A percentile compares a stretch with the other conserved stretches of the same genome.
Evolutionary conservation across 805 yeast genomes (phyloP).

Genomic region (Wickerhamiella slavikovae): DNA sequence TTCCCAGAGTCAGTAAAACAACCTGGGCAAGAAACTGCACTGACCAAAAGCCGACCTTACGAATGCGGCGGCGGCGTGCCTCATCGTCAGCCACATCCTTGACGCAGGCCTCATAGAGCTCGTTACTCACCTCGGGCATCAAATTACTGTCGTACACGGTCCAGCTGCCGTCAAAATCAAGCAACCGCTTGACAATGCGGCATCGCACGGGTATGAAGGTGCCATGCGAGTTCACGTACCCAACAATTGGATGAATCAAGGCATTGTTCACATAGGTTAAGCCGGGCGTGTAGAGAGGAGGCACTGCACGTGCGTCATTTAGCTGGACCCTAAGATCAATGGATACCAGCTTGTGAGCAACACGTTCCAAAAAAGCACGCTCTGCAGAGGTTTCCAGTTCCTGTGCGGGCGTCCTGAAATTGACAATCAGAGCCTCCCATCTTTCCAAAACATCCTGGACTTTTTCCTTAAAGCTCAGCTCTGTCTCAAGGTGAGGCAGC

Average conservation of each 20-base stretch:
- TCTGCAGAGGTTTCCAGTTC: conserved; percentile 16
- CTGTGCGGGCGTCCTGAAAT: conserved; percentile 7
- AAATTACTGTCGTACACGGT: conserved; percentile 76
- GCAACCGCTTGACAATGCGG: conserved; percentile 52
- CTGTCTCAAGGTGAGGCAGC: conserved; percentile 47
- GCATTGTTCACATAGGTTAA: conserved; percentile 85
- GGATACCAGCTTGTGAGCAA: conserved; percentile 36
- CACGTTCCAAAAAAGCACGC: conserved; percentile 11
- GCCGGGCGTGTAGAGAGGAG: conserved; percentile 75
- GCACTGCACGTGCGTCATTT: conserved; percentile 70
- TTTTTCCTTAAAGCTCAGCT: conserved; percentile 21
- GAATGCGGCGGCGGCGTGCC: conserved; percentile 45
- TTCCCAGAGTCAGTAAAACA: conserved; percentile 63
- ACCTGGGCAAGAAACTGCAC: conserved; percentile 67
- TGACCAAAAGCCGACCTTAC: conserved; percentile 84
- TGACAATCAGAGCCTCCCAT: conserved; percentile 18
- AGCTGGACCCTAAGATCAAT: conserved; percentile 63
- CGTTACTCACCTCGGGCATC: conserved; percentile 79
- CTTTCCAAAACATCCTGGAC: conserved; percentile 21
- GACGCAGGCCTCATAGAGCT: conserved; percentile 79
- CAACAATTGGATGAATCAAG: conserved; percentile 81
- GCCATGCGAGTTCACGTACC: conserved; percentile 75
- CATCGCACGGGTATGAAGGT: conserved; percentile 79
- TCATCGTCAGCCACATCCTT: conserved; percentile 79
- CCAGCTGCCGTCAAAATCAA: conserved; percentile 93